Base-by-base conservation (phyloP, 345 rosid genomes). In the Hibiscus mutabilis region DNA sequence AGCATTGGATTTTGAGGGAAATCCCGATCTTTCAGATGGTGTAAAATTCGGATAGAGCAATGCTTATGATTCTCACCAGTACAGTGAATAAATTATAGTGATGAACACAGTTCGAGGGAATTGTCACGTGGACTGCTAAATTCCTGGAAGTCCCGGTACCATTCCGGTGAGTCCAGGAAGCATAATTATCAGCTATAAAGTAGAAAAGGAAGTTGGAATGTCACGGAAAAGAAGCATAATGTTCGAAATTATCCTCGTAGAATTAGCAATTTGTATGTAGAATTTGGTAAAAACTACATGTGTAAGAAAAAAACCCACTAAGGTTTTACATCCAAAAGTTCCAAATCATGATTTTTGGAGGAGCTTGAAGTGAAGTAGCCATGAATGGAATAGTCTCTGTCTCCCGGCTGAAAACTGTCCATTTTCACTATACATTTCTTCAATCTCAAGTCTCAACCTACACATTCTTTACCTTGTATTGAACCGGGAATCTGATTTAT, bases 21-120 rank as follows among this genome's bases (percentile, higher is more conserved):
- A 88, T 18, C 80, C 86, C 66, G 99, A 96, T 80, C 85, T 96
- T 21, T 81, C 86, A 47, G 89, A 89, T 16, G 99, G 98, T 37
- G 79, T 70, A 67, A 91, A 87, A 84, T 83, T 74, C 60, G 96
- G 97, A 53, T 91, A 95, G 76, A 90, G 85, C 86, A 82, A 84
- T 19, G 74, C 68, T 46, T 88, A 86, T 66, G 87, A 92, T 67
- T 92, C 94, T 8, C 86, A 83, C 49, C 97, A 89, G 76, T 89
- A 89, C 81, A 86, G 71, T 68, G 72, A 84, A 80, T 96, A 89
- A 24, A 79, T 87, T 21, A 74, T 4, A 31, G 35, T 31, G 35
- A 31, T 60, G 96, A 86, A 0, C 78, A 79, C 85, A 73, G 75
- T 51, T 59, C 79, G 22, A 79, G 73, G 44, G 68, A 82, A 55